phyloP scores from a whole-genome alignment of 495 filamentous ascomycete genomes.

The Trichoderma orchidacearum region DNA sequence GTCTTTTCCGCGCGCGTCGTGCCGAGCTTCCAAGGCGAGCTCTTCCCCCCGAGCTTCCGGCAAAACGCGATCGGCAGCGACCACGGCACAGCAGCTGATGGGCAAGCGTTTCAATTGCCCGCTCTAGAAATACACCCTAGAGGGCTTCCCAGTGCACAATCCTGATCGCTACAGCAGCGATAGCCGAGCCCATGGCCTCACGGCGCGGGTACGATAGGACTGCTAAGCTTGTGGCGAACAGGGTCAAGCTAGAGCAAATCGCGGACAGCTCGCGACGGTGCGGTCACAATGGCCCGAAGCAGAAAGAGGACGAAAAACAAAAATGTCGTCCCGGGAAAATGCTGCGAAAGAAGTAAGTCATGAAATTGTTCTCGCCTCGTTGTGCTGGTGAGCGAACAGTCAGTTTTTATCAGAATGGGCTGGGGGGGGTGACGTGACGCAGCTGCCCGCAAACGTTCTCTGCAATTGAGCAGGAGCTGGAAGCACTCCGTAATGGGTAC shows the following conservation, averaged over 20 bases:
- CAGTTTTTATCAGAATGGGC: neutral
- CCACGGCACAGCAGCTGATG: neutral
- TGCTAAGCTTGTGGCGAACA: neutral
- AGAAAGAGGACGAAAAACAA: no score
- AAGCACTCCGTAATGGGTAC: neutral
- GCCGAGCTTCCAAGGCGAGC: neutral
- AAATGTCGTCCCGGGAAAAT: no score
- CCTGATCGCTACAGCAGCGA: neutral
- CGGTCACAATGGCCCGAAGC: no score
- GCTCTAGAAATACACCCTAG: neutral
- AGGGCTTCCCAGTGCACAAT: neutral
- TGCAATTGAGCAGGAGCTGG: neutral
- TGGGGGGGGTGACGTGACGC: neutral
- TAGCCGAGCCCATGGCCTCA: conserved; percentile 3
- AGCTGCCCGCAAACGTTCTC: neutral
- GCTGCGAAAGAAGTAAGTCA: no score
- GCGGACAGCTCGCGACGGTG: neutral
- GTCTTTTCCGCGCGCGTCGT: neutral
- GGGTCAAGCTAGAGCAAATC: no score
- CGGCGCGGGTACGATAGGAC: neutral
- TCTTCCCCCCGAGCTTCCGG: neutral
- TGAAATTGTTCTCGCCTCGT: neutral
- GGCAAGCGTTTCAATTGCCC: neutral
- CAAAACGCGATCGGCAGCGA: neutral
- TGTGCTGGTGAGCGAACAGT: no score